Evolutionary conservation across 2,329 filamentous ascomycete species (phyloP).

Genomic region (Leptoxyphium fumago): DNA sequence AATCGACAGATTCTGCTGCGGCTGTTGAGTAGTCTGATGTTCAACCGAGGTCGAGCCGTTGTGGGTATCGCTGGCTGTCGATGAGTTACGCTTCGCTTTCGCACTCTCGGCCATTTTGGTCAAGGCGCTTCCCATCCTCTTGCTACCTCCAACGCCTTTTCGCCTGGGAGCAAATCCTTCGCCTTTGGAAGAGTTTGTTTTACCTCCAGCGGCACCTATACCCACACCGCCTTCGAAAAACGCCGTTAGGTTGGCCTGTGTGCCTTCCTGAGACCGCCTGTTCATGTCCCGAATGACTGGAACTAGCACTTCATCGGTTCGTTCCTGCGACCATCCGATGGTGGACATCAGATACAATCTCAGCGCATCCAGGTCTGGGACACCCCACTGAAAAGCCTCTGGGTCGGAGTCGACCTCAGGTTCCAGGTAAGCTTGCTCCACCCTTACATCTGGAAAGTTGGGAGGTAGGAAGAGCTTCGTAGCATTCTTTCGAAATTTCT

Average conservation of each 20-base stretch:
- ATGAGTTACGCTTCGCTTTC: constrained; percentile 14
- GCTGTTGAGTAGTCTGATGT: too few species aligned
- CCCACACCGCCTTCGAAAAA: constrained; percentile 70
- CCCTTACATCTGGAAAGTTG: constrained; percentile 61
- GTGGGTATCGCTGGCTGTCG: too few species aligned
- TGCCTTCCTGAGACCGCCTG: constrained; percentile 70
- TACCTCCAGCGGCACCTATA: constrained; percentile 35
- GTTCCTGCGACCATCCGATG: constrained; percentile 81
- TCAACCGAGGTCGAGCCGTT: too few species aligned
- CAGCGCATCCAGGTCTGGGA: constrained; percentile 78
- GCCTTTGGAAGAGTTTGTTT: constrained; percentile 15
- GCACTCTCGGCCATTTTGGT: constrained; percentile 48
- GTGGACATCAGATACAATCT: constrained; percentile 76
- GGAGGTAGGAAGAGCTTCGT: constrained; percentile 77
- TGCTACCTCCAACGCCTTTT: constrained; percentile 46
- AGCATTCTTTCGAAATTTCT: constrained; percentile 68
- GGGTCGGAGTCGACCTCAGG: constrained; percentile 73
- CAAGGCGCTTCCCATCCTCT: constrained; percentile 64
- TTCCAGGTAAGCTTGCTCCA: constrained; percentile 68
- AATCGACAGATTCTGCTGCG: too few species aligned
- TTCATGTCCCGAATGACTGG: constrained; percentile 97
- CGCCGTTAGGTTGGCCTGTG: constrained; percentile 88
- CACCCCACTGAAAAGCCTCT: constrained; percentile 83
- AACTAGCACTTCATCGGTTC: constrained; percentile 88
- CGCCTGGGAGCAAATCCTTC: constrained; percentile 59